phyloP scores from a whole-genome alignment of 2,329 filamentous ascomycete genomes.

The Pyrenochaeta sp. region DNA sequence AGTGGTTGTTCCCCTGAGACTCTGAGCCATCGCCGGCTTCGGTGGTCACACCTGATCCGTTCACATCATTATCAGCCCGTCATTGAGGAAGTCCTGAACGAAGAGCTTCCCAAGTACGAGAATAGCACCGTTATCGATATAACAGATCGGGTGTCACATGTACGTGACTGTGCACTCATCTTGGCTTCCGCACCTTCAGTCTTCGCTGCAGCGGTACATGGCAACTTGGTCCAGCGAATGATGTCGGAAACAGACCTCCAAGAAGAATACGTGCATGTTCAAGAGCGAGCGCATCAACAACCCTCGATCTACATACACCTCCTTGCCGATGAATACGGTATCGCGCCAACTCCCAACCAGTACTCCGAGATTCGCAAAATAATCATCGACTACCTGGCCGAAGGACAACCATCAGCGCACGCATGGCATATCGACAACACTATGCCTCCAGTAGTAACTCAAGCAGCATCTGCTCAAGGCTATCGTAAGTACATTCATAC shows the following conservation, averaged over 20 bases:
- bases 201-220: constrained; percentile 35
- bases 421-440: constrained; percentile 33
- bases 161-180: constrained; percentile 37
- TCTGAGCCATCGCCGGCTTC: constrained; percentile 16
- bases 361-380: constrained; percentile 29
- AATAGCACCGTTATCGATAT: constrained; percentile 20
- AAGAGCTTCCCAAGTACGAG: constrained; percentile 35
- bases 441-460: constrained; percentile 7
- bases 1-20: constrained; percentile 2
- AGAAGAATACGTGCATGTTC: constrained; percentile 25
- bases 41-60: constrained; percentile 27
- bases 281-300: constrained; percentile 27
- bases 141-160: constrained; percentile 14
- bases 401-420: neutral
- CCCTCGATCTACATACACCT: constrained; percentile 42
- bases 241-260: constrained; percentile 19
- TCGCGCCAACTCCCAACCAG: constrained; percentile 33
- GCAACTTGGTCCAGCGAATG: constrained; percentile 28
- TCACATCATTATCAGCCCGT: constrained; percentile 28
- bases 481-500: constrained; percentile 38
- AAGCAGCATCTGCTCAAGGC: constrained; percentile 12
- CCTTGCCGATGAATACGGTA: constrained; percentile 28
- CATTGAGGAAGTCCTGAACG: constrained; percentile 31
- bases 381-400: constrained; percentile 25
- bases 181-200: constrained; percentile 35